A percentile compares a stretch with the other conserved stretches of the same genome.
Conservation (phyloP, 176 grass and related monocot genomes). For the Hsuehochloa calcarea region DNA sequence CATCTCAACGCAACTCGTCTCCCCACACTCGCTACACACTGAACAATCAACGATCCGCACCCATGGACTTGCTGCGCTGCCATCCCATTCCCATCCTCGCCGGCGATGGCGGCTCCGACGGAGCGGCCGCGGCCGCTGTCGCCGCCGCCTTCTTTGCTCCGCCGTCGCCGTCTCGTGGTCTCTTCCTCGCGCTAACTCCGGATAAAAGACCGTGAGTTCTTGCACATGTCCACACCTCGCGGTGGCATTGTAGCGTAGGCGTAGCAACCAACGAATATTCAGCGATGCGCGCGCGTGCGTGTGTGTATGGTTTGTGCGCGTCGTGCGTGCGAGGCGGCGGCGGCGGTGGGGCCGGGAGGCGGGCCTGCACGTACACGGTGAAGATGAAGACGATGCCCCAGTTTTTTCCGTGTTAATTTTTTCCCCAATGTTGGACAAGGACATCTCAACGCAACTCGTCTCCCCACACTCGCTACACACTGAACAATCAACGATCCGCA, state of each 20-base stretch:
- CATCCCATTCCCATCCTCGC: background rate
- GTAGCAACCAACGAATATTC: background rate
- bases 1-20: too few species aligned
- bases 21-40: too few species aligned
- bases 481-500: too few species aligned
- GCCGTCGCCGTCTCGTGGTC: background rate
- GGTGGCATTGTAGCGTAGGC: too few species aligned
- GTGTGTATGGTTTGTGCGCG: background rate
- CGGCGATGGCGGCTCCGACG: background rate
- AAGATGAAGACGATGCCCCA: slow-evolving; percentile 76
- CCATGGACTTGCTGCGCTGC: background rate
- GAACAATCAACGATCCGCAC: background rate
- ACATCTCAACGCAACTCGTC: too few species aligned
- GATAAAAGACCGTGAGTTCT: slow-evolving; percentile 5
- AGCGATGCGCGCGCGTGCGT: background rate
- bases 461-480: too few species aligned
- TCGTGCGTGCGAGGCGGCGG: background rate
- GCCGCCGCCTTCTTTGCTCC: background rate
- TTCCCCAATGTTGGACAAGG: too few species aligned
- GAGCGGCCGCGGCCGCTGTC: background rate
- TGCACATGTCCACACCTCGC: background rate
- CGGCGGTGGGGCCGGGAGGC: background rate
- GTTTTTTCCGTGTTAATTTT: too few species aligned
- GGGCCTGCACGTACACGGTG: slow-evolving; percentile 60
- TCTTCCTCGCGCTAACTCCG: background rate